Evolutionary conservation across 2,329 filamentous ascomycete genomes (phyloP), one percentile per base, ranked within the genome.

Genomic region (Aspergillus amoenus): DNA sequence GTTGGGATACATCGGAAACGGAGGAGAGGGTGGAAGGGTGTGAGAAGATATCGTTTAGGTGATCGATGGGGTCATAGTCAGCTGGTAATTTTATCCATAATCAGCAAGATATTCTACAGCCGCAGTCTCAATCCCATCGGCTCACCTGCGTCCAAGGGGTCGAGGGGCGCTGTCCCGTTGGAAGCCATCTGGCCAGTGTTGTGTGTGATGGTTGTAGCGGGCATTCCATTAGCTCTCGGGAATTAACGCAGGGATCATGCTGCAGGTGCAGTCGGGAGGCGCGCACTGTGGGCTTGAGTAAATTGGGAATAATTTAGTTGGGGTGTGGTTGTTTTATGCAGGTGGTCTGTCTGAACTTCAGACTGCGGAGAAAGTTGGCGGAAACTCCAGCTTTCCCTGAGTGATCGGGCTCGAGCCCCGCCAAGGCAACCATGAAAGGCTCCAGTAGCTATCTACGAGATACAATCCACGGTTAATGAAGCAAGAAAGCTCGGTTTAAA

Each of bases 1-100:
- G 86, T 53, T 84, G 78, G n/a, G 89, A 90, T 50, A 94, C 90
- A 61, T 84, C 82, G 47, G 83, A 80, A 62, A 96, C 87, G 53
- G 91, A 90, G 41, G 87, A 84, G 60, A 97, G 86, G 60, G 92
- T 88, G 37, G 91, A 90, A 1, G 93, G 90, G 68, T 96, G 91
- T 50, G 91, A 88, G 80, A 99, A 99, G 68, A 99, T 88, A 61
- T 89, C 82, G 79, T 99, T 97, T 56, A 99, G 84, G 76, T 99
- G 92, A 67, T 91, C 84, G 72, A 97, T 88, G 53, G 94, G 92
- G 73, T 97, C 89, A 78, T 97, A 97, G 75, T 96, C 88, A 74
- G 83, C 87, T 89, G 63, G n/a, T 8, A 44, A 24, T 55, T 32
- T 13, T 34, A n/a, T 5, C 13, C 27, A 30, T 30, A 30, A 45